Evolutionary conservation across 179 eudicot species (phyloP), one percentile per base, ranked within the genome.

Genomic region (Patellifolia procumbens): DNA sequence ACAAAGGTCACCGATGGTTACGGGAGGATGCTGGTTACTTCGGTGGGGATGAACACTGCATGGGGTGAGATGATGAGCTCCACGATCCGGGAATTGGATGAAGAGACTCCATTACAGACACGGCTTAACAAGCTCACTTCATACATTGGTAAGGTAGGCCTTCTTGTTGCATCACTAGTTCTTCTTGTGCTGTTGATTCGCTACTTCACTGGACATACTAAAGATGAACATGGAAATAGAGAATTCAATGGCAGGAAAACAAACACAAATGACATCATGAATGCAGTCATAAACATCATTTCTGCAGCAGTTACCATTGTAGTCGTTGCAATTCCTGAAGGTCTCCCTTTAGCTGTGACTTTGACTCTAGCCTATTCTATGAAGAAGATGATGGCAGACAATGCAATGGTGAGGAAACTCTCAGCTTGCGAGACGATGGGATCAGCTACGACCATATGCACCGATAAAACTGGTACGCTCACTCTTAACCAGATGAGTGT

Each of bases 391-490:
- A 87, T 87, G 86, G 72, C 79, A 12, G 88, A 87, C 65, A 75
- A 85, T 15, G 88, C 86, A 20, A 81, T 87, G 88, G 90, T 85
- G n/a, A 72, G 90, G n/a, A 87, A 79, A 76, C 83, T 87, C 31
- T 85, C 88, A 20, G 86, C 89, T 8, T 84, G 87, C n/a, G 86
- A 86, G 71, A 86, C 89, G 0, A 86, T 86, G 89, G 87, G 89
- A 35, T 87, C 88, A 8, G 89, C 85, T 29, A 87, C 89, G 4
- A 65, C 69, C 55, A 87, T 87, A 8, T 87, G 89, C 55, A 87
- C 88, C 2, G 87, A 84, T 49, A 87, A 85, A 76, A 87, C 90
- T 0, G 90, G 90, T 8, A 87, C 88, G 3, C 82, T 87, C 8
- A 87, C 90, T 2, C 65, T 83, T 24, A 87, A 87, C 70, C 74